phyloP scores from a whole-genome alignment of 306 rosid species.

The Ziziphus jujuba region DNA sequence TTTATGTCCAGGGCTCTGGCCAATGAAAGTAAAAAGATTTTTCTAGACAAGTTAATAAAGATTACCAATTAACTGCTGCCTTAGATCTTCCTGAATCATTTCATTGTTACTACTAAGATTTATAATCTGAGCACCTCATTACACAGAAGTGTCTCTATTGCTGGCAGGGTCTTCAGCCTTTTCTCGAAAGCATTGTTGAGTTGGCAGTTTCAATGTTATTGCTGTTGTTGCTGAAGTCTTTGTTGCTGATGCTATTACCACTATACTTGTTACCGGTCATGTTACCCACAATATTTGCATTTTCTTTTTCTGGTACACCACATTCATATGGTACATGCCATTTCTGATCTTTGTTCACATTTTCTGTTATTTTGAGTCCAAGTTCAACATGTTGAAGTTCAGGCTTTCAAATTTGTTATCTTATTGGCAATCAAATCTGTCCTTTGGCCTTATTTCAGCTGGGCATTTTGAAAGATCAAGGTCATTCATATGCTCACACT shows the following conservation, averaged over 20 bases:
- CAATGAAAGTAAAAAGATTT: neutral
- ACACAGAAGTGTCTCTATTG: conserved; percentile 93
- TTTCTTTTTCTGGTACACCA: conserved; percentile 75
- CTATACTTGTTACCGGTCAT: conserved; percentile 58
- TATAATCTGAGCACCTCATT: conserved; percentile 98
- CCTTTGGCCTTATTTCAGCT: conserved; percentile 66
- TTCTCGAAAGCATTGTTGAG: conserved; percentile 59
- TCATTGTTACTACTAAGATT: conserved; percentile 97
- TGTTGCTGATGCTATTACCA: conserved; percentile 60
- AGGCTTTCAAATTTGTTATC: conserved; percentile 86
- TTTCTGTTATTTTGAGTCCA: conserved; percentile 74
- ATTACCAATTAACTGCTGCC: conserved; percentile 86
- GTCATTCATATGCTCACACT: conserved; percentile 88
- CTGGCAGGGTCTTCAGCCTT: conserved; percentile 97
- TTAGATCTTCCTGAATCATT: conserved; percentile 98
- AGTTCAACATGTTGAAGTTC: conserved; percentile 71
- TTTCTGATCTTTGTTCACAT: conserved; percentile 57
- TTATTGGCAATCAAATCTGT: conserved; percentile 81
- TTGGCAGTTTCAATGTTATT: conserved; percentile 44
- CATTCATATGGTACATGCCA: conserved; percentile 63
- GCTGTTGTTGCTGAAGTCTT: conserved; percentile 54
- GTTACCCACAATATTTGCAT: conserved; percentile 50
- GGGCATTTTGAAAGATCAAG: conserved; percentile 84
- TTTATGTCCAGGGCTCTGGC: neutral
- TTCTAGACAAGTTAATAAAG: neutral